Evolutionary conservation across 2,329 filamentous ascomycete species (phyloP), one percentile per base, ranked within the genome.

Genomic region (Aspergillus aculeatinus): DNA sequence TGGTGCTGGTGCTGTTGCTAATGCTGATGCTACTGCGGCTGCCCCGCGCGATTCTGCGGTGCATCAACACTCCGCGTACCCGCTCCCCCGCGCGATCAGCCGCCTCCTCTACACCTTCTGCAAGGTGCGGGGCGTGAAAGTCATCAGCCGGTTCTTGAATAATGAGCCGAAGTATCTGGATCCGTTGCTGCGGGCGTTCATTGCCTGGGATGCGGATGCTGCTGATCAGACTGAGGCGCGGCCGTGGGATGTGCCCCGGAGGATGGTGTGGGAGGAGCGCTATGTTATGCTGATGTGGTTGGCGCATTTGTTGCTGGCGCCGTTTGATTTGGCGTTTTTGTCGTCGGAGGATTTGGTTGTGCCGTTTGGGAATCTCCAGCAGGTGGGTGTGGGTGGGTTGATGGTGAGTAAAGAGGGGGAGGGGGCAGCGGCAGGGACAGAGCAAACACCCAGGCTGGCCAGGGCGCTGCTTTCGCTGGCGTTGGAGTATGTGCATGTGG

Each of bases 91-190:
- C 62, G 92, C 91, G 4, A 87, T 96, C 58, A 91, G 89, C 73
- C 86, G 84, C 63, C 81, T 98, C 2, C 76, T 99, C 39, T 98
- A 98, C 73, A 89, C 89, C 0, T 89, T 99, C 62, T 97, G 92
- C 82, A 99, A 99, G 77, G 89, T 98, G 54, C 86, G 95, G 56
- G 94, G 95, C 25, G 88, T 95, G 72, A 98, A 98, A 76, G 89
- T 99, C 55, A 89, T 99, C 67, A 87, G 92, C 55, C 87, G 91
- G 48, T 97, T 98, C 71, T 81, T 99, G 65, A 94, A 90, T 72
- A 96, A 95, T 65, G 95, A 98, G 74, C 89, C 92, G 1, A 89
- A 85, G 69, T 89, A 93, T 70, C 84, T 99, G 14, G 93, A 96
- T 72, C 83, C 89, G 0, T 82, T 99, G 62, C 81, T 97, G 9